Evolutionary conservation across 208 protist species (phyloP), one percentile per base, ranked within the genome.

Genomic region (Jaenimonas drosophilae): DNA sequence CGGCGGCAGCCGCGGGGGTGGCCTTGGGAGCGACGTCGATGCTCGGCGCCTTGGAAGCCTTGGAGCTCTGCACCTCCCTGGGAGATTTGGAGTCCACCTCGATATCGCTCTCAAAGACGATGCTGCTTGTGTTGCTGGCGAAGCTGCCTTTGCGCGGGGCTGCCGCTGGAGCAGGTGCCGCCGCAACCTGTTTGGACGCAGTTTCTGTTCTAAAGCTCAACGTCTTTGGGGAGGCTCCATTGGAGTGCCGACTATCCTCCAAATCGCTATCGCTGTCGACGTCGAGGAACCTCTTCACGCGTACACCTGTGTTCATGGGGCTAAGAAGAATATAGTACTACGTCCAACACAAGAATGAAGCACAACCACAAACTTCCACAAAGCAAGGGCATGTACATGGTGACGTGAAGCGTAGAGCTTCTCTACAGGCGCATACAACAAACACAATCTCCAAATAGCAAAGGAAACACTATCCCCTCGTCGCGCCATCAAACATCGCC

Each of bases 191-290:
- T n/a, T n/a, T n/a, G n/a, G n/a, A n/a, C n/a, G n/a, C n/a, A n/a
- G n/a, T 39, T 12, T 70, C 48, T 0, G 61, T 59, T 32, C 58
- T 69, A 41, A 70, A 70, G 27, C 51, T 75, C 23, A 70, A 42
- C 20, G 55, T 59, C 5, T 11, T 11, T 24, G 50, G 46, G 21
- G 49, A 34, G 19, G 52, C 39, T 39, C 54, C 51, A 11, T 36
- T 46, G 11, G 23, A 6, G n/a, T 33, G 38, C 45, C 20, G 1
- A 24, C 52, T 44, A 11, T 57, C 51, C 14, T 60, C 38, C 1
- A 61, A 52, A 25, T 75, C 67, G 46, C 67, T 75, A 34, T 69
- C 62, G 11, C 52, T 65, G 42, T 75, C 67, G 20, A 75, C 53
- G 7, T 75, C 67, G 31, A 59, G 55, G 38, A 75, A 75, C 41